phyloP scores from a whole-genome alignment of 306 rosid species.

The Trichosanthes cucumerina region DNA sequence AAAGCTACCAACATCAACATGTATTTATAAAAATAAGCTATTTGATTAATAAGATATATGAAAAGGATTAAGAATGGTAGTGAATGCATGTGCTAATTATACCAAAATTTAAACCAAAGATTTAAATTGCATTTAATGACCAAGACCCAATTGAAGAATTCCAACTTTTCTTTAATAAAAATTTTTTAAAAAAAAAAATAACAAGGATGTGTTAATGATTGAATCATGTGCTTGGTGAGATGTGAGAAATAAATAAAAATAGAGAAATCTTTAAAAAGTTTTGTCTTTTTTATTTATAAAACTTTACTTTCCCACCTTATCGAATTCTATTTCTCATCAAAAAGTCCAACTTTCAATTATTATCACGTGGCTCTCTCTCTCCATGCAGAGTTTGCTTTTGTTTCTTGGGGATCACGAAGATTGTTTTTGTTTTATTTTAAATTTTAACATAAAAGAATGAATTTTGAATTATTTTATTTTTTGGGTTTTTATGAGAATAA shows the following conservation, averaged over 20 bases:
- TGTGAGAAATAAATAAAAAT: neutral
- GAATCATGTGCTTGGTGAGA: slow-evolving; percentile 3
- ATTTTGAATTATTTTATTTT: neutral
- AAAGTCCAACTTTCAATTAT: slow-evolving; percentile 9
- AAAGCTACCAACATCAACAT: neutral
- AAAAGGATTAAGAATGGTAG: neutral
- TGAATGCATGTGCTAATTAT: neutral
- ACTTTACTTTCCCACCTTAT: slow-evolving; percentile 4
- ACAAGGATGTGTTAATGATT: neutral
- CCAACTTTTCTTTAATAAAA: neutral
- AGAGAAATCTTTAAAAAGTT: neutral
- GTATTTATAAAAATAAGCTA: neutral
- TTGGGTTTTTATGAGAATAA: neutral
- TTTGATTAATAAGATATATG: neutral
- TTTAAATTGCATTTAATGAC: neutral
- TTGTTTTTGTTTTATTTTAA: neutral
- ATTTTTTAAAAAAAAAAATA: neutral
- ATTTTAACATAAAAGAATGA: neutral
- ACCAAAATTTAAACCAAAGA: neutral
- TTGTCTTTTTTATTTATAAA: neutral
- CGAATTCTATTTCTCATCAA: neutral
- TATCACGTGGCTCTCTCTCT: slow-evolving; percentile 6
- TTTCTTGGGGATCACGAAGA: neutral
- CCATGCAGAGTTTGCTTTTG: neutral
- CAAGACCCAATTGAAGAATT: neutral